phyloP scores from a whole-genome alignment of 345 rosid genomes.

The Aquilaria malaccensis region DNA sequence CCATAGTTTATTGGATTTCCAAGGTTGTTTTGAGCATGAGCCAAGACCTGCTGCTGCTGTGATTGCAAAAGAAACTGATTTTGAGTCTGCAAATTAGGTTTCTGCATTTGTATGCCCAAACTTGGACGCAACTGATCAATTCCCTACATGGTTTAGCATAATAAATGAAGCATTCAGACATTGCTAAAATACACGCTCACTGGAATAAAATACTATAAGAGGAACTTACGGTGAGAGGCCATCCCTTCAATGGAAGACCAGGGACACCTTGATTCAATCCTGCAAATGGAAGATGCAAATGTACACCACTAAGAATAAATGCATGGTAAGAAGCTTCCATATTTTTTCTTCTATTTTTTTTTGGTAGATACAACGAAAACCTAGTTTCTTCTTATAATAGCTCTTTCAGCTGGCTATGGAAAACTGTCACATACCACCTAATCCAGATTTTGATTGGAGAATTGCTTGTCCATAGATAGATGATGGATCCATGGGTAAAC shows the following conservation, averaged over 20 bases:
- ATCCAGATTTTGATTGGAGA: conserved; percentile 48
- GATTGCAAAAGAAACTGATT: conserved; percentile 48
- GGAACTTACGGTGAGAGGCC: conserved; percentile 61
- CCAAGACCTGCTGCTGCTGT: conserved; percentile 49
- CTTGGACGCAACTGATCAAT: conserved; percentile 43
- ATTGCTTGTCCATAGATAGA: conserved; percentile 56
- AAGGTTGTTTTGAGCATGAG: conserved; percentile 38
- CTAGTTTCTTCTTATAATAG: background rate
- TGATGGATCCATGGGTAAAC: conserved; percentile 41
- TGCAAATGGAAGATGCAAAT: conserved; percentile 10
- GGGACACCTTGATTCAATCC: conserved; percentile 50
- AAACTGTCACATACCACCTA: conserved; percentile 31
- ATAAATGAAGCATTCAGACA: background rate
- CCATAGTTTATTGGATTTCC: conserved; percentile 38
- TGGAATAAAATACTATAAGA: background rate
- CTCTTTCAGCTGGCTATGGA: too few species aligned
- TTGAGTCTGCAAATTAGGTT: conserved; percentile 36
- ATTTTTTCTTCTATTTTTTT: too few species aligned
- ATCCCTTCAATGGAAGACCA: conserved; percentile 58
- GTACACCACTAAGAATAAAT: background rate
- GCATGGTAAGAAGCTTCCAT: too few species aligned
- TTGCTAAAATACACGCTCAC: background rate
- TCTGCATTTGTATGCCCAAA: conserved; percentile 47
- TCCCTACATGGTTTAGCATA: conserved; percentile 28
- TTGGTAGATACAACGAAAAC: background rate